phyloP scores from a whole-genome alignment of 2,329 filamentous ascomycete genomes.

The Tolypocladium ovalisporum region DNA sequence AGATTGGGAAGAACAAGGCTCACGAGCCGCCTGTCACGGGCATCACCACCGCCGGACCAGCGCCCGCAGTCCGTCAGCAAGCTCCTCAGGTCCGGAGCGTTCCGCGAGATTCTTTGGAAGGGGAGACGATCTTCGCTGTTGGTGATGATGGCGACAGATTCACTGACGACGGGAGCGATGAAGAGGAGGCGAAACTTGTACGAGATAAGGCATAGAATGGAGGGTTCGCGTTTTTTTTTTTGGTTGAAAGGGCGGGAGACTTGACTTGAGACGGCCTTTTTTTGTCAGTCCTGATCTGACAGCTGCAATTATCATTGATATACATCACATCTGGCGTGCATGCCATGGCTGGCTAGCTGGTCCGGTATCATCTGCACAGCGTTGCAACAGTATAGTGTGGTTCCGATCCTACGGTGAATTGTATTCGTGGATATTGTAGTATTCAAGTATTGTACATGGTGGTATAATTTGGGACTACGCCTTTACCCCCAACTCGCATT shows the following conservation, averaged over 20 bases:
- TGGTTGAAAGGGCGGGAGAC: neutral
- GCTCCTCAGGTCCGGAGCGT: constrained; percentile 19
- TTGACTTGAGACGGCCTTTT: neutral
- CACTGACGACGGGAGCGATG: constrained; percentile 56
- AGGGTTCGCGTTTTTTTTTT: no score
- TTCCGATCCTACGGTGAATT: neutral
- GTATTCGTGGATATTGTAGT: neutral
- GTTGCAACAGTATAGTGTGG: neutral
- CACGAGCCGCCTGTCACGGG: constrained; percentile 13
- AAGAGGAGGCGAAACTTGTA: constrained; percentile 40
- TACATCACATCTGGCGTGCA: neutral
- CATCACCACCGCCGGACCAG: constrained; percentile 11
- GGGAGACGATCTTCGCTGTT: constrained; percentile 92
- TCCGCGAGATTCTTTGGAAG: constrained; percentile 54
- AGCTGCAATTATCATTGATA: neutral
- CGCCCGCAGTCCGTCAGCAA: constrained; percentile 10
- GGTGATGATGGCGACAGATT: constrained; percentile 77
- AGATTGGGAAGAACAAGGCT: constrained; percentile 27
- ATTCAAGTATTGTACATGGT: neutral
- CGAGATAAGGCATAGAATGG: constrained; percentile 24
- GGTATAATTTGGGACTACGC: neutral
- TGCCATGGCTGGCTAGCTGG: neutral
- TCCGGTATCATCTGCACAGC: no score
- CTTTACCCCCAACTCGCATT: neutral
- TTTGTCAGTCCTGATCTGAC: neutral